Evolutionary conservation across 164 flowering plant species (phyloP), one percentile per base, ranked within the genome.

Genomic region (Dillenia turbinata): DNA sequence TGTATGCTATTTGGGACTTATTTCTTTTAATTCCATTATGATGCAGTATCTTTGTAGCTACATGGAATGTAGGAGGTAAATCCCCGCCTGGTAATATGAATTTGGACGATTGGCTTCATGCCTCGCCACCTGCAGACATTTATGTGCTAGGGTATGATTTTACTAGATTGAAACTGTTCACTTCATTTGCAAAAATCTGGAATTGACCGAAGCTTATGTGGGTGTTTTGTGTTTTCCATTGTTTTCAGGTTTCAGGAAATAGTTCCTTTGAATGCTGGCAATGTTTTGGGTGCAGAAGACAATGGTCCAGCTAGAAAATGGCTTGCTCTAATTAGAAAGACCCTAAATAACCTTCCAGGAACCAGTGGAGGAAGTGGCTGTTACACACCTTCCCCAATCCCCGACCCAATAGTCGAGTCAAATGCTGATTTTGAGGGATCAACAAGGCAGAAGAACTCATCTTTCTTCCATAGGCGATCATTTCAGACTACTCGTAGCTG

Each of bases 401-500:
- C 76, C 2, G 44, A 72, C 44, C 79, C 79, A 11, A 22, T 76
- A 44, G 71, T 62, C 11, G 79, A 76, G 58, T 51, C 55, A 47
- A 64, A 72, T 67, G 79, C 73, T 2, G 79, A 76, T 62, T 76
- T 76, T 69, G 79, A 72, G 64, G 66, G 67, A 15, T 66, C 74
- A 57, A 47, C 49, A 6, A 58, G 68, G 62, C 63, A 51, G 26
- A 47, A 45, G 17, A 10, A 52, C 62, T 15, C 59, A 11, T 61
- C 79, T 8, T 67, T 76, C 67, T 73, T 80, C 69, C 79, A 69
- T 14, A 70, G 84, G 10, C 62, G 82, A 43, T 80, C 84, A 16
- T 75, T 78, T 52, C 82, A 78, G 62, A 61, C 79, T 16, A 77
- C 77, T 62, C 74, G 73, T n/a, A 80, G 79, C 63, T 56, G 79